Base-by-base conservation (phyloP, 768 basidiomycete species). In the Mycena albidolilacea region DNA sequence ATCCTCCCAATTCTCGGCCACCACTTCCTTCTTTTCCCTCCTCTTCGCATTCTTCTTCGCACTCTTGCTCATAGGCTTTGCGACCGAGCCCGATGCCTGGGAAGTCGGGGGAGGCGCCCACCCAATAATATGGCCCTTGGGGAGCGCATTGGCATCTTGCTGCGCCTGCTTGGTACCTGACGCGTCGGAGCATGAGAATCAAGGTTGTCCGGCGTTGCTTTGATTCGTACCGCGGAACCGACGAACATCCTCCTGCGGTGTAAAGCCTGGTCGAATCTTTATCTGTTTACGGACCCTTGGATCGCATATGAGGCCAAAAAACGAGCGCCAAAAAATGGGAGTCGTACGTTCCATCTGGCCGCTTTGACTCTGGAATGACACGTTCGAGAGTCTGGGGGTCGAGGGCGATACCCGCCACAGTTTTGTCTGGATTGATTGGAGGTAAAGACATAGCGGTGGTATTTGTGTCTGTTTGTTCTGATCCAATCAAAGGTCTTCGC, bases 181-280 rank as follows among this genome's bases (percentile, higher is more conserved):
- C 71, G 71, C 65, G 72, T 73, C 68, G 43, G 44, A 61, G 10
- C 15, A 52, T 73, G 52, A 72, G 64, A 54, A 61, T 64, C 17
- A 52, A 64, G 54, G 50, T 43, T 7, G 50, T 23, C 50, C 41
- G 7, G 17, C 37, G 14, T 19, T 48, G 43, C 37, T 38, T 58
- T 39, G 52, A 10, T 38, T 52, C 71, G 55, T 64, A 52, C 94
- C 90, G 65, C 95, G 90, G 82, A 97, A 98, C 60, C 92, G 91
- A n/a, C 90, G 88, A 9, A 97, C 89, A 82, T 98, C 97, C 82
- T 98, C 97, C 82, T 97, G 95, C 0, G 97, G 97, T 6, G 95
- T 97, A 83, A 93, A 98, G 0, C 97, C 97, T 3, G 96, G 97
- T 37, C 97, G 88, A 75, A 98, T 92, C 85, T 93, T 97, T 69